Evolutionary conservation across 352 stramenopile species (phyloP), one percentile per base, ranked within the genome.

Genomic region (Peronospora belbahrii): DNA sequence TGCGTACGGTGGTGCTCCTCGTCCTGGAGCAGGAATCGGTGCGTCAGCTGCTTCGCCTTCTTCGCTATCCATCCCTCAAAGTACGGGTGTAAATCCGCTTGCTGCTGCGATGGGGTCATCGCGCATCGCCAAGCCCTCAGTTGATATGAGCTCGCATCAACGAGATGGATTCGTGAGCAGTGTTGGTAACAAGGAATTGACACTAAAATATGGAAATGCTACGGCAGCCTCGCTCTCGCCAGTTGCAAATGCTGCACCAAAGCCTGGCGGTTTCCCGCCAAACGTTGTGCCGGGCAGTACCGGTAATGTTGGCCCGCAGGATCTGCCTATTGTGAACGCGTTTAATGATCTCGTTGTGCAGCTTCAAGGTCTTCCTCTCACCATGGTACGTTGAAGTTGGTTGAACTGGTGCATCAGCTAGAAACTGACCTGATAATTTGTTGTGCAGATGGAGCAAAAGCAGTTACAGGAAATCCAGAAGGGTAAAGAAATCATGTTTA

Each of bases 101-200:
- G 54, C 70, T 17, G 73, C 73, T 11, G 68, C 71, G 24, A 48
- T 83, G 24, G 63, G 64, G 6, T 89, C 82, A 32, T 86, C 82
- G 13, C 79, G 79, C 27, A 91, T 93, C 50, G 62, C 72, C 9
- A 93, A 80, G 42, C 74, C 73, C 10, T 85, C 78, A 34, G 82
- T 90, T 48, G 77, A 94, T 56, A 88, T 94, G 59, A 72, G 50
- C 31, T 73, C 74, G 45, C 75, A 88, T 35, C 83, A 88, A 55
- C 84, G 83, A 48, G 82, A 94, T 28, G 78, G 82, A 0, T 94
- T 94, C 31, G 62, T 89, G 2, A 94, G 69, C 45, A 90, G 79
- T 49, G 82, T 85, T 34, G 77, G 77, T 42, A 91, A 94, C 74
- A 88, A 88, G 65, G 74, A 89, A 58, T 59, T 91, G 44, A 86